A percentile compares a stretch with the other conserved stretches of the same genome.
Evolutionary conservation across 2,329 filamentous ascomycete genomes (phyloP).

Genomic region (Dactylellina cionopaga): DNA sequence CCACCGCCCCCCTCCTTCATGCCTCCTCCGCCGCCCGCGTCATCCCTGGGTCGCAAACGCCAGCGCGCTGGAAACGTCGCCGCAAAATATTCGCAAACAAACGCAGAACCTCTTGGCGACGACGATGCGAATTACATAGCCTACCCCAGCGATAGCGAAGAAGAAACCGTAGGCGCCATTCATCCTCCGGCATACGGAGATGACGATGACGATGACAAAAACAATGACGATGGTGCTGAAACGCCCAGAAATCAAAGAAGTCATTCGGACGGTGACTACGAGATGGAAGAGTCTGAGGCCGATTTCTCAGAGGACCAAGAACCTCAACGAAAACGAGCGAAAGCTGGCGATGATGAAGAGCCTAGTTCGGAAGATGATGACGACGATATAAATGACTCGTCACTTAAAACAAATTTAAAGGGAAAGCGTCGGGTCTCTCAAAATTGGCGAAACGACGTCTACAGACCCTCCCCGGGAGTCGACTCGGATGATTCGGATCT

Average conservation of each 20-base stretch:
- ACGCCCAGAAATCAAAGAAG: constrained; percentile 57
- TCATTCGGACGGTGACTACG: constrained; percentile 55
- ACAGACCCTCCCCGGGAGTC: constrained; percentile 52
- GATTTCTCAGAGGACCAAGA: constrained; percentile 58
- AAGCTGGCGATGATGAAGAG: constrained; percentile 55
- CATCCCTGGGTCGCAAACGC: constrained; percentile 39
- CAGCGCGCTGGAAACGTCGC: constrained; percentile 21
- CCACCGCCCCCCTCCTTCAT: constrained; percentile 37
- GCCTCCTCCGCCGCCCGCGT: constrained; percentile 38
- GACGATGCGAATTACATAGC: constrained; percentile 47
- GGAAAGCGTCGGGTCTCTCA: constrained; percentile 57
- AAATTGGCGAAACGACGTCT: constrained; percentile 55
- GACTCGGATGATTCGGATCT: constrained; percentile 54
- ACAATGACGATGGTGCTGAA: constrained; percentile 58
- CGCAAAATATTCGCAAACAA: not conserved
- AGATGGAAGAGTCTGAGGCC: constrained; percentile 54
- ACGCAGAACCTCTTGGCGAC: constrained; percentile 6
- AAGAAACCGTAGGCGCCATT: constrained; percentile 10
- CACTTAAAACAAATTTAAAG: constrained; percentile 58
- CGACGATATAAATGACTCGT: constrained; percentile 23
- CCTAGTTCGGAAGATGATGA: constrained; percentile 53
- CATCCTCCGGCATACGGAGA: not conserved
- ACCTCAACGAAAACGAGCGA: constrained; percentile 58
- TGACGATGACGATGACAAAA: constrained; percentile 57
- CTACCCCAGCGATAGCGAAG: constrained; percentile 46